phyloP scores from a whole-genome alignment of 176 grass and related monocot species.

The Pontederia paniculata region DNA sequence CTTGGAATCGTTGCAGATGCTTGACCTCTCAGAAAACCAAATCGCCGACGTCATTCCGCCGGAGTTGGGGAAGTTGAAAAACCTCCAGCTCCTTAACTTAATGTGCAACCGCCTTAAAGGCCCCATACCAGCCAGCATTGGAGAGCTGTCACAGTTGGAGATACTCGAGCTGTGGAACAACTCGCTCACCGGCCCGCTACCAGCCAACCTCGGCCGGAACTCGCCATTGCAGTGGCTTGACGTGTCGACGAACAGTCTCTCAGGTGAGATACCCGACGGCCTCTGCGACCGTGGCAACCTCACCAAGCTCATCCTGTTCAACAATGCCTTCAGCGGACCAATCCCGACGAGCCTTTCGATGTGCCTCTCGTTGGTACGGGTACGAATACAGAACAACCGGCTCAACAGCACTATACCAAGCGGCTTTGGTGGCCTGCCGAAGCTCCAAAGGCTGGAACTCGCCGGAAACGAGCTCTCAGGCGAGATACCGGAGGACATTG shows the following conservation, averaged over 20 bases:
- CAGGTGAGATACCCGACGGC: slow-evolving; percentile 48
- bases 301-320: slow-evolving; percentile 94
- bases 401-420: slow-evolving; percentile 65
- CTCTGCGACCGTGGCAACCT: slow-evolving; percentile 71
- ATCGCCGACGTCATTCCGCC: slow-evolving; percentile 62
- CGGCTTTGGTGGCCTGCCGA: slow-evolving; percentile 48
- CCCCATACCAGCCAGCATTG: slow-evolving; percentile 42
- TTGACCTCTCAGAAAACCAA: slow-evolving; percentile 78
- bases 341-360: slow-evolving; percentile 47
- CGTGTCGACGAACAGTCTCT: slow-evolving; percentile 78
- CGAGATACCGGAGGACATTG: slow-evolving; percentile 63
- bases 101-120: slow-evolving; percentile 98
- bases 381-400: slow-evolving; percentile 76
- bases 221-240: slow-evolving; percentile 81
- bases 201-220: slow-evolving; percentile 45
- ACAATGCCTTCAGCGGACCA: slow-evolving; percentile 69
- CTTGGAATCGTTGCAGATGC: slow-evolving; percentile 50
- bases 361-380: slow-evolving; percentile 65
- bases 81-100: slow-evolving; percentile 82
- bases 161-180: slow-evolving; percentile 96
- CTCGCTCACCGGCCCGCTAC: slow-evolving; percentile 66
- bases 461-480: slow-evolving; percentile 70
- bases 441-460: slow-evolving; percentile 65
- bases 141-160: slow-evolving; percentile 60
- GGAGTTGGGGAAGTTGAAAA: slow-evolving; percentile 46